These are phyloP conservation scores for Metarhizium robertsii DNA, from an alignment of 2,329 filamentous ascomycete genomes.

Conservation along the genomic window DNA sequence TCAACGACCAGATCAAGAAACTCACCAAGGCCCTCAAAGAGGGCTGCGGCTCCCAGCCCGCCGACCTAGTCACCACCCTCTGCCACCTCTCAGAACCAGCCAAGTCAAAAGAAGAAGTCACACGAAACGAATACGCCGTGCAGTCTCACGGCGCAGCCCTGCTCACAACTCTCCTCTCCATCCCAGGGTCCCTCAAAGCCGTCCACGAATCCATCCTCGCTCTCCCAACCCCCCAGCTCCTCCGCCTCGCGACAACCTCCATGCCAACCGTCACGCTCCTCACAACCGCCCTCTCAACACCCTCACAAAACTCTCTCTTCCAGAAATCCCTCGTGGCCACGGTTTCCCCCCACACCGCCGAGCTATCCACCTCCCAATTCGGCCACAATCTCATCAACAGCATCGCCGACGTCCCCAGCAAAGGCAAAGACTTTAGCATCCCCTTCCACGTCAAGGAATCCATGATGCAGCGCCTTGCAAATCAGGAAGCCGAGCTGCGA, in stretches of 20 bases:
- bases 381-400: slow-evolving; percentile 43
- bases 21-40: slow-evolving; percentile 39
- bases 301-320: slow-evolving; percentile 40
- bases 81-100: slow-evolving; percentile 30
- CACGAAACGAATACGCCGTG: slow-evolving; percentile 48
- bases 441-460: slow-evolving; percentile 51
- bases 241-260: slow-evolving; percentile 54
- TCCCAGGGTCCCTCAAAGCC: slow-evolving; percentile 61
- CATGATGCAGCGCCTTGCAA: slow-evolving; percentile 39
- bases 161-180: slow-evolving; percentile 67
- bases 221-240: slow-evolving; percentile 43
- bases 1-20: slow-evolving; percentile 39
- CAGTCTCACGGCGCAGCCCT: slow-evolving; percentile 70
- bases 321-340: slow-evolving; percentile 45
- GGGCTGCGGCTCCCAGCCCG: slow-evolving; percentile 37
- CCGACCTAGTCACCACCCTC: slow-evolving; percentile 38
- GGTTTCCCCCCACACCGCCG: slow-evolving; percentile 33
- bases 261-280: slow-evolving; percentile 40
- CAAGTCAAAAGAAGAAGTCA: neutral
- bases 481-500: slow-evolving; percentile 38
- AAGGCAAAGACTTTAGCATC: slow-evolving; percentile 36
- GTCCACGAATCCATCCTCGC: slow-evolving; percentile 64
- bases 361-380: slow-evolving; percentile 39
- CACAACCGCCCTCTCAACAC: slow-evolving; percentile 37
- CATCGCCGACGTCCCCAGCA: slow-evolving; percentile 40